Base-by-base conservation (phyloP, 768 basidiomycete species). In the Lenzites betulinus region DNA sequence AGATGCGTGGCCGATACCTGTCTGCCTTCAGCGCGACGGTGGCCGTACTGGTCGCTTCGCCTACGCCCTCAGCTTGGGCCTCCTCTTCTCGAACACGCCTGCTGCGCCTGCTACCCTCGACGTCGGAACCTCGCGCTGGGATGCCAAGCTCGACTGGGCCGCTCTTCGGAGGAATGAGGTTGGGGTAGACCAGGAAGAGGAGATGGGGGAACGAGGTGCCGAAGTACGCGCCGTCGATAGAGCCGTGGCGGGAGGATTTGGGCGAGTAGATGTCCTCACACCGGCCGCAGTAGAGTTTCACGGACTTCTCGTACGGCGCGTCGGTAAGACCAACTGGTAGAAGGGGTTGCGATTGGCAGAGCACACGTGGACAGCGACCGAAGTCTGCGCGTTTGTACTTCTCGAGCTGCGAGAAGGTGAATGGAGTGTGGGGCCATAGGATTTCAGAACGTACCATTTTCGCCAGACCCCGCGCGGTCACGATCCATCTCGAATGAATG, bases 331-430 rank as follows among this genome's bases (percentile, higher is more conserved):
- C 97, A 64, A 98, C 93, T 16, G 97, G 97, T 33, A 98, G 90
- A 64, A 99, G 91, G 16, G 95, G 89, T 71, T 98, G 97, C 6
- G 85, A 83, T 71, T 93, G 90, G 79, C 97, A 98, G 66, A 96
- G 84, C 25, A 98, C 97, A 63, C 97, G 92, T 3, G 97, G 97
- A 76, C 97, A 99, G 48, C 97, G 91, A 26, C 97, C 96, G 68
- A 99, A 99, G 73, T 99, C 97, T 55, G 93, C 95, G 65, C 93
- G 90, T 75, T 95, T 97, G 81, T 96, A 98, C 77, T 99, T 99
- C 67, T 98, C 95, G 58, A 98, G 83, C 91, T 92, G 66, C 25
- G 46, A 13, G 42, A 30, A 47, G 50, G 20, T 50, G n/a, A 59
- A 48, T 23, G 36, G 25, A 28, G 18, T n/a, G 58, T 51, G 36